Evolutionary conservation across 768 basidiomycete species (phyloP).

Genomic region (Boletus tomentosulus): DNA sequence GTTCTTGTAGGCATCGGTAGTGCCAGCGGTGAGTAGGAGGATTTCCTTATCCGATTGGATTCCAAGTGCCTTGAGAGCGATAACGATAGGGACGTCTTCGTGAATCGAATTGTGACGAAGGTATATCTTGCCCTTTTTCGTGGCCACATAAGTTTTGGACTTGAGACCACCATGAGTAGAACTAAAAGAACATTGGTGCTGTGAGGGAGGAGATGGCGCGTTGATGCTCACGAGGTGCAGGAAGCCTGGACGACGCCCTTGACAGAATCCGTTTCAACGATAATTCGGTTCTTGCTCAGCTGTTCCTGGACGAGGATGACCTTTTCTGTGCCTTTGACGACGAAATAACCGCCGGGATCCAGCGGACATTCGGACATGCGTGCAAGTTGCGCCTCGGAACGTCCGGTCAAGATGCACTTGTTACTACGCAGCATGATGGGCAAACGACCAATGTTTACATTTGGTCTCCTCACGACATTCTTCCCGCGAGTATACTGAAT

Average conservation of each 20-base stretch:
- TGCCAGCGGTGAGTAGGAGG: constrained; percentile 88
- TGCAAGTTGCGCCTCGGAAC: constrained; percentile 78
- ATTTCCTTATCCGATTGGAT: constrained; percentile 98
- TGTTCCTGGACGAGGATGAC: constrained; percentile 99
- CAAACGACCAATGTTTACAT: constrained; percentile 84
- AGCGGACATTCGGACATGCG: constrained; percentile 95
- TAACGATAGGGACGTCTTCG: constrained; percentile 93
- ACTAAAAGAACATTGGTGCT: constrained; percentile 33
- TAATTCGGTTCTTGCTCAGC: constrained; percentile 97
- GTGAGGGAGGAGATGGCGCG: constrained; percentile 7
- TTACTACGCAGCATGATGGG: constrained; percentile 97
- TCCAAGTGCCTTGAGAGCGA: constrained; percentile 95
- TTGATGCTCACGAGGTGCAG: constrained; percentile 80
- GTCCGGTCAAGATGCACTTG: constrained; percentile 85
- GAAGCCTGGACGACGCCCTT: constrained; percentile 93
- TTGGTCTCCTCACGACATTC: constrained; percentile 75
- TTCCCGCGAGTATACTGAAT: constrained; percentile 93
- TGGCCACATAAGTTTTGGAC: constrained; percentile 96
- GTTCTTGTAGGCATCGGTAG: constrained; percentile 80
- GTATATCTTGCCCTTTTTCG: constrained; percentile 93
- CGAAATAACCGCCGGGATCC: constrained; percentile 99
- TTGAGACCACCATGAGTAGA: constrained; percentile 83
- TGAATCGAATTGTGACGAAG: constrained; percentile 96
- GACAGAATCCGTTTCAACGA: constrained; percentile 89
- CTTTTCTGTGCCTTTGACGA: constrained; percentile 98